Evolutionary conservation across 495 filamentous ascomycete species (phyloP).

Genomic region (Penicillium malachiteum): DNA sequence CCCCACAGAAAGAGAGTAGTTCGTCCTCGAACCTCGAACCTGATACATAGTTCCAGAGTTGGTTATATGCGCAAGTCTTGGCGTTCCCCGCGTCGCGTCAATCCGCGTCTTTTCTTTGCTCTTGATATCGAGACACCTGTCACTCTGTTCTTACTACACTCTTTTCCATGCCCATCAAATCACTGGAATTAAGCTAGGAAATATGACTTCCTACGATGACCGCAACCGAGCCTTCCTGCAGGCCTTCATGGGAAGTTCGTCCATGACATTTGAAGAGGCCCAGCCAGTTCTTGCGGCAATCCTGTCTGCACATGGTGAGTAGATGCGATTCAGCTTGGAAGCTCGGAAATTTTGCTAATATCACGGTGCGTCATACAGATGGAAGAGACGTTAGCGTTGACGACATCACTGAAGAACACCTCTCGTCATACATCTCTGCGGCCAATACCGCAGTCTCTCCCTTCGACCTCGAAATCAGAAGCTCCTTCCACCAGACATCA

Average conservation of each 20-base stretch:
- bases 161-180: not conserved
- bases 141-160: not conserved
- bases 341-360: not conserved
- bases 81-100: conserved; percentile 17
- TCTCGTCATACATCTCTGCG: conserved; percentile 64
- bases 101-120: conserved; percentile 14
- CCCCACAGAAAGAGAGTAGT: too few relatives aligned
- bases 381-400: conserved; percentile 48
- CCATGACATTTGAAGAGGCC: conserved; percentile 71
- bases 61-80: conserved; percentile 11
- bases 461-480: conserved; percentile 85
- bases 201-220: conserved; percentile 48
- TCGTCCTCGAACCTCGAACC: too few relatives aligned
- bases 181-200: too few relatives aligned
- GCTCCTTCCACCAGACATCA: conserved; percentile 59
- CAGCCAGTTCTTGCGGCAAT: conserved; percentile 76
- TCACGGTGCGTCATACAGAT: not conserved
- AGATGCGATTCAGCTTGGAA: not conserved
- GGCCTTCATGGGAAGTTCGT: conserved; percentile 75
- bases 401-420: conserved; percentile 65
- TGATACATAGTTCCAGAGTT: too few relatives aligned
- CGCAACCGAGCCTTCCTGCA: conserved; percentile 91
- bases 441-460: conserved; percentile 70
- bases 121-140: not conserved
- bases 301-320: conserved; percentile 53